Conservation (phyloP, 192 early-diverging fungal species). For the Umbelopsis sp. region DNA sequence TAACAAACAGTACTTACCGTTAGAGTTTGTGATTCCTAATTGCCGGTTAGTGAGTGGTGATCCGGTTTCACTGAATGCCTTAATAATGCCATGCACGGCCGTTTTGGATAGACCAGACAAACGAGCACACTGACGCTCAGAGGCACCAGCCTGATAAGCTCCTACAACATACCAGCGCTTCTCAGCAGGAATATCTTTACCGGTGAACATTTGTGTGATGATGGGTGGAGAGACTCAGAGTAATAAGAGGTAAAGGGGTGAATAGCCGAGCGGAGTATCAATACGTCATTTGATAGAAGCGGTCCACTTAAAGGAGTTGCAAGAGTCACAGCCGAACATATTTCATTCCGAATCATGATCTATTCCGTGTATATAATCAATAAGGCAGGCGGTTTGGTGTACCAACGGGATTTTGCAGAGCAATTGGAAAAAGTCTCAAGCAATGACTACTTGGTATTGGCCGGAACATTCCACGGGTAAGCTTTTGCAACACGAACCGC, state of each 20-base stretch:
- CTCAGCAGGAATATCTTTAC: conserved; percentile 27
- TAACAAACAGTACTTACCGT: neutral
- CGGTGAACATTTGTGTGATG: conserved; percentile 4
- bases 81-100: conserved; percentile 29
- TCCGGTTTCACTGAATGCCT: conserved; percentile 27
- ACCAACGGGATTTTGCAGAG: conserved; percentile 87
- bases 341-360: conserved; percentile 57
- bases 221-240: neutral
- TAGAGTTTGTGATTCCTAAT: neutral
- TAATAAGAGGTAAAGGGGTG: neutral
- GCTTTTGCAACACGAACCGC: neutral
- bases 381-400: conserved; percentile 93
- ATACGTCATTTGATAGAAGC: conserved; percentile 1
- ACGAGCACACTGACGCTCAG: conserved; percentile 30
- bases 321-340: neutral
- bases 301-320: too few relatives aligned
- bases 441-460: conserved; percentile 98
- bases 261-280: neutral
- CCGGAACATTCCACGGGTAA: conserved; percentile 96
- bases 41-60: conserved; percentile 19
- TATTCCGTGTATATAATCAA: conserved; percentile 84
- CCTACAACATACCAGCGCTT: conserved; percentile 37
- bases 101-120: conserved; percentile 33
- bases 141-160: conserved; percentile 35
- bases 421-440: conserved; percentile 82